These are phyloP conservation scores for Neurospora sp. DNA, from an alignment of 495 filamentous ascomycete species.

Conservation along the genomic window DNA sequence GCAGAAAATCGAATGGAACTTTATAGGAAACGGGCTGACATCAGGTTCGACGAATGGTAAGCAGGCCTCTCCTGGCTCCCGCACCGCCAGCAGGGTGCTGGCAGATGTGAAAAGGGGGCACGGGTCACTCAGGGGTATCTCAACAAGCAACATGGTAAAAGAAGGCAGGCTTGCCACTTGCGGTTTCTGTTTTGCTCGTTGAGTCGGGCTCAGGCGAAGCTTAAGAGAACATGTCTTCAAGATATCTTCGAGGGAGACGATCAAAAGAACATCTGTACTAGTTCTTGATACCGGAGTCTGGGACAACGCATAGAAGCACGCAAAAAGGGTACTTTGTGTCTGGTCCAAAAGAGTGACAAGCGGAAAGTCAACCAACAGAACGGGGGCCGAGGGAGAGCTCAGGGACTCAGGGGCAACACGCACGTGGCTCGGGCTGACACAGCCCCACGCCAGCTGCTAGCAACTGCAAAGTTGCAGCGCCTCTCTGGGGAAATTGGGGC, in stretches of 20 bases:
- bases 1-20: background rate
- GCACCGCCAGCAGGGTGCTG: background rate
- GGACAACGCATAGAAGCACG: background rate
- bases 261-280: background rate
- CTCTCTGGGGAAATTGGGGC: background rate
- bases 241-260: background rate
- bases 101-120: background rate
- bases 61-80: background rate
- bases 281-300: background rate
- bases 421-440: background rate
- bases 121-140: background rate
- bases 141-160: background rate
- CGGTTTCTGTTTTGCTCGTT: background rate
- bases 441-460: background rate
- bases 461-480: background rate
- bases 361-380: background rate
- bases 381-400: background rate
- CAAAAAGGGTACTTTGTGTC: background rate
- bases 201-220: background rate
- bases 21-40: background rate
- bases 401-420: background rate
- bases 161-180: background rate
- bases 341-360: background rate
- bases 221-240: background rate
- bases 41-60: background rate